A percentile compares a stretch with the other conserved stretches of the same genome.
Conservation (phyloP, 345 rosid genomes). For the Citrus hindsii region DNA sequence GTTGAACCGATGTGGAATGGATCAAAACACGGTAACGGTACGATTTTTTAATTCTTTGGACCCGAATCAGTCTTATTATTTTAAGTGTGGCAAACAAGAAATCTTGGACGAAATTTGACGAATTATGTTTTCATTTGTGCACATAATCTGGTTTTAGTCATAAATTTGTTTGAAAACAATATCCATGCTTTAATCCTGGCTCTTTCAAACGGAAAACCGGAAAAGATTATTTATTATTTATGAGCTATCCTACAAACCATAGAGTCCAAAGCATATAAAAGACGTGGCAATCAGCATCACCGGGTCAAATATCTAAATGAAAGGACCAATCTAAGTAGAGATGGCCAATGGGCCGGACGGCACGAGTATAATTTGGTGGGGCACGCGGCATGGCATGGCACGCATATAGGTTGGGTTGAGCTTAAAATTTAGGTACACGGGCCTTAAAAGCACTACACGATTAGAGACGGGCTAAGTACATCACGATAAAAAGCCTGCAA, state of each 20-base stretch:
- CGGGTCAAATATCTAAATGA: background rate
- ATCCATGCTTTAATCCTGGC: background rate
- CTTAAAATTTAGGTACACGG: too few relatives aligned
- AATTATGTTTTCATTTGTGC: background rate
- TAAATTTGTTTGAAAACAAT: background rate
- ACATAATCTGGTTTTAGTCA: background rate
- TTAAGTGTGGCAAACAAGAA: too few relatives aligned
- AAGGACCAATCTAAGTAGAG: background rate
- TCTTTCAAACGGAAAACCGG: background rate
- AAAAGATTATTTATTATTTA: background rate
- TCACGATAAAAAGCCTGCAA: rapidly evolving
- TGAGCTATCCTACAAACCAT: background rate
- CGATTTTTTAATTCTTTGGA: background rate
- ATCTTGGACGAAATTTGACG: too few relatives aligned
- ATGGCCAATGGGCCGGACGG: rapidly evolving
- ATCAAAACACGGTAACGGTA: slow-evolving; percentile 26
- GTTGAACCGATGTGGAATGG: slow-evolving; percentile 18
- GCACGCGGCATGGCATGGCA: rapidly evolving
- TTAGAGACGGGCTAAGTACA: rapidly evolving
- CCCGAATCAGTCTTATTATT: background rate
- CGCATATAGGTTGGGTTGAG: too few relatives aligned
- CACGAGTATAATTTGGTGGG: too few relatives aligned
- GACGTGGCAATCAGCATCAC: too few relatives aligned
- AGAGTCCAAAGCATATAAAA: too few relatives aligned
- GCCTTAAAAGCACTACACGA: too few relatives aligned